Base-by-base conservation (phyloP, 108 stramenopile genomes). In the Nitzschia inconspicua region DNA sequence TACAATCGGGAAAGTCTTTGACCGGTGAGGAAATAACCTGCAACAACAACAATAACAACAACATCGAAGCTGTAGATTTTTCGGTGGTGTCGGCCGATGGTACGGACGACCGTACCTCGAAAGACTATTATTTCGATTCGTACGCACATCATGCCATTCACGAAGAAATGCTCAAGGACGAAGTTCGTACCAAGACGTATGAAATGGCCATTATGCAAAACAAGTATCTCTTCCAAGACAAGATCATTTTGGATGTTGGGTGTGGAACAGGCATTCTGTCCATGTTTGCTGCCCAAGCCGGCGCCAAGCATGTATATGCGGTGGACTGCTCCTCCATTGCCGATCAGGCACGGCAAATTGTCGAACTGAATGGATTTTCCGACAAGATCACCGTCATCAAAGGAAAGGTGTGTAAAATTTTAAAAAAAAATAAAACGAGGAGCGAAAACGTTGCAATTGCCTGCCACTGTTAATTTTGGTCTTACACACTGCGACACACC, bases 91-190 rank as follows among this genome's bases (percentile, higher is more conserved):
- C 57, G 23, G 43, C 31, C 16, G 48, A 48, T 8, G 48, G 30
- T 10, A 30, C 2, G 14, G 66, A 73, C 11, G 72, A 76, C 47
- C 66, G 69, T 8, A 93, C 93, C 16, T 83, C 84, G 53, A 82
- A 83, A 64, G 89, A 90, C 67, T 93, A 94, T 42, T 97, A 97
- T 69, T 97, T 93, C 62, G 93, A 93, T 63, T 93, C 89, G 13
- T 98, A 97, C 60, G 84, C 91, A 8, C 96, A 96, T 57, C 93
- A 96, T 68, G 93, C 91, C 28, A 98, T 98, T 52, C 98, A 79
- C 53, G 95, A 97, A 65, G 97, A 96, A 70, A 98, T 98, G 98
- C 76, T 98, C 6, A 95, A 94, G 42, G 98, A 98, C 50, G 84
- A 93, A 64, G 95, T 95, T 9, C 84, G 97, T 0, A 94, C 95